Evolutionary conservation across 805 yeast genomes (phyloP), one percentile per base, ranked within the genome.

Genomic region (Metschnikowia similis): DNA sequence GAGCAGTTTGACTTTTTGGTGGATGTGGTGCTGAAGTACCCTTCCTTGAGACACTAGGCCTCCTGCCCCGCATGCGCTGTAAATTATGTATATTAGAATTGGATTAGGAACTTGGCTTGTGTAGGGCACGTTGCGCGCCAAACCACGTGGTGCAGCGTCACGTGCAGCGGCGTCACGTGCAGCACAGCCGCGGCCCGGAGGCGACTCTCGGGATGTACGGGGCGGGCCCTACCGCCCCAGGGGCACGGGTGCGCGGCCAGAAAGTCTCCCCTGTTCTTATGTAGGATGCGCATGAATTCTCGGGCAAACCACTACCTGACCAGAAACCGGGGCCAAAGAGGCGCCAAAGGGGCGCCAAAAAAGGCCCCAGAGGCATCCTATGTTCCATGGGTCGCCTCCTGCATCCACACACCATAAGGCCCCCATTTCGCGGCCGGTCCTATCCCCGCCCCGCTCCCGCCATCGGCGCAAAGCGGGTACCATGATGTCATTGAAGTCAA

Each of bases 1-100:
- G 99, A 94, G 66, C 89, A 88, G 63, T 94, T 94, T 69, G 99
- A 94, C 68, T 94, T 94, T 61, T 72, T 94, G 56, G 88, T 87
- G 40, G 97, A 89, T 42, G 79, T 83, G 6, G 84, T 84, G 55
- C 78, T 73, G 43, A 83, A 83, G 65, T 81, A 82, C 62, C 82
- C 80, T 17, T 77, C 80, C 48, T 63, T 71, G 45, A 66, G 65
- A 49, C 56, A 62, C 43, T 49, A 35, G 40, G 37, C 42, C 7
- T 13, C 36, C 29, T 10, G 40, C 26, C 28, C 43, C 31, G 32
- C 37, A 27, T 10, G 42, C 36, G 42, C 34, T 56, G 60, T 56
- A 55, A 49, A 56, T 34, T 56, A 56, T 55, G 58, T 55, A 55
- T 50, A 53, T 35, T 55, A 55, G 53, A 36, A 47, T 28, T 48